Evolutionary conservation across 1,139 yeast genomes (phyloP).

Genomic region (Zygoascus meyerae): DNA sequence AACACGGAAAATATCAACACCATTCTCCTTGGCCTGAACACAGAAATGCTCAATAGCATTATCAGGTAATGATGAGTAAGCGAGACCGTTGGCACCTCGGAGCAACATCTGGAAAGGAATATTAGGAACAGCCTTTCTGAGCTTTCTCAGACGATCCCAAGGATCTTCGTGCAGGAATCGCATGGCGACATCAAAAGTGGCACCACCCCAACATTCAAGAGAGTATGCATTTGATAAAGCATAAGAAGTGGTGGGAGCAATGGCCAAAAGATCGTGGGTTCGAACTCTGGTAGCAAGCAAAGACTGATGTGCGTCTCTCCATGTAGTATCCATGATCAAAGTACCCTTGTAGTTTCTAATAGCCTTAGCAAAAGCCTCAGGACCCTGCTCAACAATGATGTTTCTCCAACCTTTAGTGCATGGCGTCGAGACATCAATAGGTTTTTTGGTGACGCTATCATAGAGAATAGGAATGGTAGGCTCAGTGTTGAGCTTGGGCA

Average conservation of each 20-base stretch:
- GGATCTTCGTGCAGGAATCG: slow-evolving; percentile 98
- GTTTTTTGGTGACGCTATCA: slow-evolving; percentile 50
- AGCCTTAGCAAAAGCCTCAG: slow-evolving; percentile 80
- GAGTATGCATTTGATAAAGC: slow-evolving; percentile 91
- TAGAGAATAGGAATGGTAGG: slow-evolving; percentile 70
- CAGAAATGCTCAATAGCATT: slow-evolving; percentile 98
- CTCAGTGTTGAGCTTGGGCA: slow-evolving; percentile 72
- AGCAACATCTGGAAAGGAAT: slow-evolving; percentile 98
- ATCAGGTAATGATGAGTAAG: slow-evolving; percentile 95
- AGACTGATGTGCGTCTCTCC: slow-evolving; percentile 99
- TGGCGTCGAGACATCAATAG: slow-evolving; percentile 52
- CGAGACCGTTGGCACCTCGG: slow-evolving; percentile 99
- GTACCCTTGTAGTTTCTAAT: slow-evolving; percentile 83
- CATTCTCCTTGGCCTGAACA: slow-evolving; percentile 86
- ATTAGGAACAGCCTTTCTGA: slow-evolving; percentile 89
- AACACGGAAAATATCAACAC: slow-evolving; percentile 96
- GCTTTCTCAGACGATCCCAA: slow-evolving; percentile 88
- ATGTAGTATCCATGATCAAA: slow-evolving; percentile 93
- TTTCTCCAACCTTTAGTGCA: slow-evolving; percentile 88
- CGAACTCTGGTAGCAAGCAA: slow-evolving; percentile 94
- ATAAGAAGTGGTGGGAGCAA: slow-evolving; percentile 91
- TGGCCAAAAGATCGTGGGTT: slow-evolving; percentile 81
- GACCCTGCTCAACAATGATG: slow-evolving; percentile 75
- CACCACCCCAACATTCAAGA: slow-evolving; percentile 99
- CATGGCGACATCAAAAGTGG: slow-evolving; percentile 98